Evolutionary conservation across 176 grass and related monocot genomes (phyloP), one percentile per base, ranked within the genome.

Genomic region (Eleusine indica): DNA sequence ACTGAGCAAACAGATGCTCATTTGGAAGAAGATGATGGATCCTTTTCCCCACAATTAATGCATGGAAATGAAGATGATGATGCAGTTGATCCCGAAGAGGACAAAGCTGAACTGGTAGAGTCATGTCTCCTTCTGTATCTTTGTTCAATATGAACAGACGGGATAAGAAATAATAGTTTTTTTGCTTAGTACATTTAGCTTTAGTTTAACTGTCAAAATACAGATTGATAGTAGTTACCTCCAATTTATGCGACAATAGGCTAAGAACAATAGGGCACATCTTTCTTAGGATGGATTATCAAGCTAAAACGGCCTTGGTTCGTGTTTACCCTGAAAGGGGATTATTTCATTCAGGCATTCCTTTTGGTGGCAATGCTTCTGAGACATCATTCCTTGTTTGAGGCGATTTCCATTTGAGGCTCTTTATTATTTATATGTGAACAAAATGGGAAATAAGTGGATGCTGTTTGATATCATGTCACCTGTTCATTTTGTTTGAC

Each of bases 31-130:
- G 95, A 96, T 52, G 77, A 79, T 71, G 96, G 93, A 12, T 99
- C 96, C 29, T 96, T 99, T 71, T 99, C 96, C 37, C 96, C 96
- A 58, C 89, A 95, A 85, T 82, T 99, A 68, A 88, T 89, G 91
- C 96, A 99, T 62, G 91, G 80, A 49, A 67, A 79, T 93, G 96
- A 92, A 87, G 91, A 94, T 43, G 96, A 95, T 85, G 93, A 86
- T 78, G 96, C 93, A 79, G 92, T 99, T 76, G 96, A 99, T 90
- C 96, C 96, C 89, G 96, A 94, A 60, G 93, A 94, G 87, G 96
- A 99, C 85, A 88, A 86, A 81, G 93, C 89, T 35, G 96, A 99
- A 76, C 82, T 99, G 91, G 96, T 98, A 91, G 15, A 48, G 25
- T 77, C 30, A 41, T 35, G 22, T 53, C 66, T 71, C 49, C 80